Percentiles rank a stretch among this genome's conserved stretches.
Evolutionary conservation across 176 grass and related monocot genomes (phyloP).

Genomic region (Zoysia pacifica): DNA sequence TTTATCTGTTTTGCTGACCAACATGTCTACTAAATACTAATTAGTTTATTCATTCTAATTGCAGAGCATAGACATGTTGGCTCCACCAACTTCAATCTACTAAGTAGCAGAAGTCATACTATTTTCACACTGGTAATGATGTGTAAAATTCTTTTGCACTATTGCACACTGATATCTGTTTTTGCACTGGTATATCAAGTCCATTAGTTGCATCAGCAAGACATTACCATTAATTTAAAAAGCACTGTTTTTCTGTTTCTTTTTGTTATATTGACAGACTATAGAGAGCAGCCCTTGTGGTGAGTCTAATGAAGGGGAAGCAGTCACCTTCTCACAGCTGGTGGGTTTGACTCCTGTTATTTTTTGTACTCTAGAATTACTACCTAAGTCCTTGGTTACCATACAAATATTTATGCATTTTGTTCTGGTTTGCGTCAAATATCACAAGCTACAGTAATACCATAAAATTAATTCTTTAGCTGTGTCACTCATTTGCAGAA

Average conservation of each 20-base stretch:
- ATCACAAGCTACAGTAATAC: slow-evolving; percentile 1
- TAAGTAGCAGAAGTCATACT: slow-evolving; percentile 99
- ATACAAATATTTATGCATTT: not conserved
- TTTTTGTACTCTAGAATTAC: slow-evolving; percentile 17
- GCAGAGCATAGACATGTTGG: slow-evolving; percentile 99
- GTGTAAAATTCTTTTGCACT: slow-evolving; percentile 13
- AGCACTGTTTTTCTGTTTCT: slow-evolving; percentile 28
- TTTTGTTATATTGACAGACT: slow-evolving; percentile 61
- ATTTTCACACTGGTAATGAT: slow-evolving; percentile 97
- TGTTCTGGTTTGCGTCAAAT: not conserved
- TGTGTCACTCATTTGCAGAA: slow-evolving; percentile 80
- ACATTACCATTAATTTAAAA: slow-evolving; percentile 20
- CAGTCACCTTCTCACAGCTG: slow-evolving; percentile 91
- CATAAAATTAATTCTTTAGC: slow-evolving; percentile 51
- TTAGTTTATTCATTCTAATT: slow-evolving; percentile 32
- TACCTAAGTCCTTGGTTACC: slow-evolving; percentile 9
- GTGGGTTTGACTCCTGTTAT: slow-evolving; percentile 52
- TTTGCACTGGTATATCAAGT: not conserved
- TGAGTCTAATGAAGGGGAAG: slow-evolving; percentile 79
- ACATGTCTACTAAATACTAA: slow-evolving; percentile 34
- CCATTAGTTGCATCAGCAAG: not conserved
- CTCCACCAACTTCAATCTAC: slow-evolving; percentile 95
- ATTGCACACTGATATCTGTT: slow-evolving; percentile 2
- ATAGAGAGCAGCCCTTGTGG: slow-evolving; percentile 92
- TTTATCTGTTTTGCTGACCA: slow-evolving; percentile 31